These are phyloP conservation scores for Lanmaoa rubissima DNA, from an alignment of 768 basidiomycete genomes.

Conservation along the genomic window DNA sequence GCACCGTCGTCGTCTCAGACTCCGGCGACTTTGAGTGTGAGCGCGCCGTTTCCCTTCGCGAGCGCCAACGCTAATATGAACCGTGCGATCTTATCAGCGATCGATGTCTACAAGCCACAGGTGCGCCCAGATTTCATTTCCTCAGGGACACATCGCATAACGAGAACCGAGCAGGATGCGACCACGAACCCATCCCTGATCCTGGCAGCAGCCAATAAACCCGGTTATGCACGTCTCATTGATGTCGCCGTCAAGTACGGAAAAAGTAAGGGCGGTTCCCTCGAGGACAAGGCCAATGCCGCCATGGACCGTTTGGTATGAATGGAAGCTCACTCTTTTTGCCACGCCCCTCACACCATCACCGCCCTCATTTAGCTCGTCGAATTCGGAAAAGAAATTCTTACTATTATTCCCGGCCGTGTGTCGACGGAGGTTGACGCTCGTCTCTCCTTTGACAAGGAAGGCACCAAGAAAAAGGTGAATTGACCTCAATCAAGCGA, in stretches of 20 bases:
- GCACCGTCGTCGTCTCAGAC: slow-evolving; percentile 96
- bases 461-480: slow-evolving; percentile 86
- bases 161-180: slow-evolving; percentile 63
- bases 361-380: slow-evolving; percentile 63
- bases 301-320: slow-evolving; percentile 88
- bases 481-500: slow-evolving; percentile 15
- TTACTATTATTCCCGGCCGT: slow-evolving; percentile 93
- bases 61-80: slow-evolving; percentile 27
- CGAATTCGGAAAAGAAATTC: slow-evolving; percentile 96
- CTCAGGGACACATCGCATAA: slow-evolving; percentile 4
- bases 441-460: slow-evolving; percentile 94
- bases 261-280: slow-evolving; percentile 76
- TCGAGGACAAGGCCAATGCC: slow-evolving; percentile 72
- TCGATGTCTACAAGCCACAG: slow-evolving; percentile 96
- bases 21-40: slow-evolving; percentile 92
- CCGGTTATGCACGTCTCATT: slow-evolving; percentile 80
- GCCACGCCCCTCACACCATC: slow-evolving; percentile 10
- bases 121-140: slow-evolving; percentile 35
- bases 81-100: slow-evolving; percentile 51
- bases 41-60: slow-evolving; percentile 13
- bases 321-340: slow-evolving; percentile 20
- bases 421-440: slow-evolving; percentile 99
- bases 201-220: slow-evolving; percentile 88
- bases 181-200: slow-evolving; percentile 98
- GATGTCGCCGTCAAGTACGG: slow-evolving; percentile 70